Evolutionary conservation across 208 protist genomes (phyloP), one percentile per base, ranked within the genome.

Genomic region (Angomonas desouzai): DNA sequence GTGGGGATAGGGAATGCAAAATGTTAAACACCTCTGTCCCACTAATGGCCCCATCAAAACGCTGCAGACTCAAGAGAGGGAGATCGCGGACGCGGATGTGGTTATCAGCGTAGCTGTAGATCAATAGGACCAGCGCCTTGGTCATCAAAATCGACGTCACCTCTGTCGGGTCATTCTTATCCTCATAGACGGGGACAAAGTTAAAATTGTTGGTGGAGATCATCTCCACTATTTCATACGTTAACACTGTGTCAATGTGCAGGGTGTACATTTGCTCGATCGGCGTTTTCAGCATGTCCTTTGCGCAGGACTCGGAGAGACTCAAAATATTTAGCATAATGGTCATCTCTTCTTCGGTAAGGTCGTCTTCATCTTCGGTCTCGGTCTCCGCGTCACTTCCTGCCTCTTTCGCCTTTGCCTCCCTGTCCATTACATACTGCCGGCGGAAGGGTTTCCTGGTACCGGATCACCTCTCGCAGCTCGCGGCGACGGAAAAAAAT

Each of bases 261-360:
- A 85, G 68, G 33, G 66, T 70, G 72, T 77, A 90, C 55, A 85
- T 71, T 27, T 57, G 43, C 3, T 76, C 69, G 23, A 87, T 80
- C 16, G 67, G 66, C 4, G 56, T 28, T 38, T 71, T 72, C 6
- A 87, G 62, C 59, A 83, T 77, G 32, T 79, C 76, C 16, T 70
- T 68, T 48, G 77, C 76, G 27, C 61, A 77, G 48, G 69, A 81
- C 60, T 87, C 81, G 29, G 81, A 88, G 23, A 91, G 64, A 30
- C 81, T 75, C 36, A 91, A 75, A 16, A 81, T 72, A 45, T 83
- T 81, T n/a, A 85, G 72, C 80, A 91, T 91, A 45, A 87, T 76
- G 27, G 68, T 75, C 34, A 81, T 63, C 62, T 85, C 79, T 36
- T 83, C 69, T 47, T 85, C 76, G 10, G 71, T 77, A 51, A 87